Percentiles rank a stretch among this genome's conserved stretches.
Evolutionary conservation across 2,329 filamentous ascomycete genomes (phyloP).

Genomic region (Ilyonectria mors-panacis): DNA sequence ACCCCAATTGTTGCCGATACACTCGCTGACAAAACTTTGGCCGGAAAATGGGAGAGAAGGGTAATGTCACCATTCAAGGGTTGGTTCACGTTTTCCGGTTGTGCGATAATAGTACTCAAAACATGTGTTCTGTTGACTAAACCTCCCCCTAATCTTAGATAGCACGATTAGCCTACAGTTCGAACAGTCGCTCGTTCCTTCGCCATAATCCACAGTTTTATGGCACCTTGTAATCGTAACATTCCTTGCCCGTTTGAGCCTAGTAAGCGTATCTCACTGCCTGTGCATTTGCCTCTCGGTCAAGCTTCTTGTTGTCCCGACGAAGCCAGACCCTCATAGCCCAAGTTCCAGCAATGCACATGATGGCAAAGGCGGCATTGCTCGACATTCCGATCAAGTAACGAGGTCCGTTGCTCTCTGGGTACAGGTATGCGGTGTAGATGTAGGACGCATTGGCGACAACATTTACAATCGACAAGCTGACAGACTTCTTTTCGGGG

Average conservation of each 20-base stretch:
- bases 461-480: constrained; percentile 60
- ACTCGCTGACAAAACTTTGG: too few species aligned
- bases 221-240: not conserved
- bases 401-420: constrained; percentile 56
- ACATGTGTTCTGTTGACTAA: too few species aligned
- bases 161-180: too few species aligned
- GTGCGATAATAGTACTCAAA: too few species aligned
- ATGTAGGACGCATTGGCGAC: constrained; percentile 61
- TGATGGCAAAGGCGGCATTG: constrained; percentile 46
- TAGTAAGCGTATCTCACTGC: constrained; percentile 42
- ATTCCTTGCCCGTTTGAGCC: not conserved
- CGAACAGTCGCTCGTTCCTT: not conserved
- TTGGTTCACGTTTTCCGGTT: too few species aligned
- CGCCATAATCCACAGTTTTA: not conserved
- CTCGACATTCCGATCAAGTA: constrained; percentile 58
- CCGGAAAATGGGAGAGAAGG: too few species aligned
- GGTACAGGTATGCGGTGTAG: constrained; percentile 63
- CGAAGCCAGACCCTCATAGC: constrained; percentile 45
- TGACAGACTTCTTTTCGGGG: constrained; percentile 60
- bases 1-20: too few species aligned
- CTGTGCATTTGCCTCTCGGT: constrained; percentile 28
- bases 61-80: too few species aligned
- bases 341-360: constrained; percentile 47
- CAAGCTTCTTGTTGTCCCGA: constrained; percentile 45
- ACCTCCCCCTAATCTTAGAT: too few species aligned